Conservation (phyloP, 306 rosid genomes). For the Prunus mira region DNA sequence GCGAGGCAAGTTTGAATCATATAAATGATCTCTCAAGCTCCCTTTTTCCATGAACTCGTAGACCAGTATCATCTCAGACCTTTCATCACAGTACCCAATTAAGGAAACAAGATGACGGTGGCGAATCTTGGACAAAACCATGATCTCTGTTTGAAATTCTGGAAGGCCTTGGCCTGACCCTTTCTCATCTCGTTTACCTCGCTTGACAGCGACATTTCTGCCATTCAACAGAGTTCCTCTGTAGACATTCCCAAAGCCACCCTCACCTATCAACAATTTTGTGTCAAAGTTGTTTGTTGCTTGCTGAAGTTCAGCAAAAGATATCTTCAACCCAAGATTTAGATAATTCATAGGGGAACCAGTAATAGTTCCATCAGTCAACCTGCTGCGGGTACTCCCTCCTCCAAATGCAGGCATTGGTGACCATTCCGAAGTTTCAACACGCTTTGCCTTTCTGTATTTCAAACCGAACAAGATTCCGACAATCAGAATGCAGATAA, state of each 20-base stretch:
- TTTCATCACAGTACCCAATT: slow-evolving; percentile 56
- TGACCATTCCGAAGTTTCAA: slow-evolving; percentile 31
- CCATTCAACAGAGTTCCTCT: slow-evolving; percentile 32
- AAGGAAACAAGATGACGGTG: slow-evolving; percentile 52
- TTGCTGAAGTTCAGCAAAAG: slow-evolving; percentile 33
- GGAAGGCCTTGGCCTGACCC: slow-evolving; percentile 48
- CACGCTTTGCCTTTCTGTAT: slow-evolving; percentile 21
- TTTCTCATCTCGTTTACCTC: slow-evolving; percentile 21
- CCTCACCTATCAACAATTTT: slow-evolving; percentile 36
- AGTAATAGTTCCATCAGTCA: slow-evolving; percentile 14
- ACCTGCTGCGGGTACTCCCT: slow-evolving; percentile 38
- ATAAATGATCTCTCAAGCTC: slow-evolving; percentile 46
- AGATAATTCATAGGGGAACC: slow-evolving; percentile 26
- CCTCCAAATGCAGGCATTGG: slow-evolving; percentile 36
- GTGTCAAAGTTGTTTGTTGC: slow-evolving; percentile 41
- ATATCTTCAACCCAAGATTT: slow-evolving; percentile 39
- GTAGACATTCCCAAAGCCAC: slow-evolving; percentile 58
- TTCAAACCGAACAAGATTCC: slow-evolving; percentile 17
- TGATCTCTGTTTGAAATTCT: slow-evolving; percentile 51
- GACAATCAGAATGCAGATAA: slow-evolving; percentile 19
- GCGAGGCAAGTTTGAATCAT: slow-evolving; percentile 27
- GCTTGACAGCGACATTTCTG: slow-evolving; percentile 44
- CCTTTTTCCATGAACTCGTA: slow-evolving; percentile 60
- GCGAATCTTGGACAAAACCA: slow-evolving; percentile 45
- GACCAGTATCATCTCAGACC: slow-evolving; percentile 53